Base-by-base conservation (phyloP, 2,329 filamentous ascomycete genomes). In the Penicillium sp. region DNA sequence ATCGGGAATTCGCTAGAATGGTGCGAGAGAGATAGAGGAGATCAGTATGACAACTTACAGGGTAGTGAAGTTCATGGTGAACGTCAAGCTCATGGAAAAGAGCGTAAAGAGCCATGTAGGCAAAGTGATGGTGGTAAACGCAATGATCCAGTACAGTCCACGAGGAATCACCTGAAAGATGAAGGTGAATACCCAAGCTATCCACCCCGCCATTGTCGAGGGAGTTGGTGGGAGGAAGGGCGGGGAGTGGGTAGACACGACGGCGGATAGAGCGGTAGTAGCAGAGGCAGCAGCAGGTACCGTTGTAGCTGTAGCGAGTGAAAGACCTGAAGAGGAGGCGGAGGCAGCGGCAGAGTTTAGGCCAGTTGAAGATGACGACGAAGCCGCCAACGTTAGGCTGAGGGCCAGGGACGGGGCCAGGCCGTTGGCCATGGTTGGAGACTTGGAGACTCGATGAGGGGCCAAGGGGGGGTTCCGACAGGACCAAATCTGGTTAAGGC, bases 11-110 rank as follows among this genome's bases (percentile, higher is more conserved):
- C 25, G 10, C 7, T 40, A 1, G 8, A n/a, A 5, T 35, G 19
- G 25, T n/a, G 5, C 35, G 16, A 54, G 43, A 45, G 19, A n/a
- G 16, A 42, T n/a, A n/a, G 19, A 22, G 19, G 19, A 52, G 25
- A 8, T 22, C 19, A 19, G 33, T 13, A 19, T 43, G 25, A 42
- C 19, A 43, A 35, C 52, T 74, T 87, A 96, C 88, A 99, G 79
- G 19, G 95, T 99, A 22, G 94, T 98, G 69, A 95, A 94, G 75
- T 98, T 98, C 93, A 99, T 96, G 11, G 95, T 99, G 73, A 99
- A 92, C 0, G 95, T 99, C 81, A 96, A 82, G 76, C 91, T 97
- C 65, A 92, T 94, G 6, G 93, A 97, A 73, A 97, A 92, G 64
- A 97, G 82, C 6, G 88, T 91, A 75, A 96, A 99, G 19, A 98